phyloP scores from a whole-genome alignment of 164 flowering plant species.

The Macadamia integrifolia region DNA sequence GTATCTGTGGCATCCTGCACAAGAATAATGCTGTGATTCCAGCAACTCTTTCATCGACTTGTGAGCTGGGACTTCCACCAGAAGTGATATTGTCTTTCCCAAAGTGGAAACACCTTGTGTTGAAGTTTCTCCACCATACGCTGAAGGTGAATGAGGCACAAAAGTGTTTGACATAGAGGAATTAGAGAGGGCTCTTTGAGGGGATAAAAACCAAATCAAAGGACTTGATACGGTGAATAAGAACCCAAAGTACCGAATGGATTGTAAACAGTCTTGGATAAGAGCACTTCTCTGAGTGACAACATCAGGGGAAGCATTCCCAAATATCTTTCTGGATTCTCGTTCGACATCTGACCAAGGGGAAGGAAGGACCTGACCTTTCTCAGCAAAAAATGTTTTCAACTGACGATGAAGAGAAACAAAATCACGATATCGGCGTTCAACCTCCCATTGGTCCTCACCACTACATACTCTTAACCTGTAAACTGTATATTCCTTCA shows the following conservation, averaged over 20 bases:
- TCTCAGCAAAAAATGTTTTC: constrained; percentile 50
- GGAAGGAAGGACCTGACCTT: constrained; percentile 67
- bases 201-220: constrained; percentile 68
- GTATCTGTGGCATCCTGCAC: constrained; percentile 86
- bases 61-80: constrained; percentile 54
- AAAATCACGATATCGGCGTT: constrained; percentile 90
- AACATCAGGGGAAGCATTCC: constrained; percentile 81
- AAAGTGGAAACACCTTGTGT: constrained; percentile 29
- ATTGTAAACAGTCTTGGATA: constrained; percentile 79
- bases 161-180: constrained; percentile 29
- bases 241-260: constrained; percentile 46
- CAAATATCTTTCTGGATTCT: constrained; percentile 84
- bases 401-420: constrained; percentile 62
- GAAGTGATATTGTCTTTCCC: constrained; percentile 78
- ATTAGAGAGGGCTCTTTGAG: constrained; percentile 34
- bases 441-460: constrained; percentile 78
- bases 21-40: constrained; percentile 70
- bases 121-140: constrained; percentile 11
- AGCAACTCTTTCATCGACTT: constrained; percentile 69
- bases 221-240: constrained; percentile 41
- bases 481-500: constrained; percentile 85
- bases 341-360: constrained; percentile 77
- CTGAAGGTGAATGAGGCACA: constrained; percentile 19
- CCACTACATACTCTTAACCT: constrained; percentile 77
- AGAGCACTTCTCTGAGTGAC: constrained; percentile 75